phyloP scores from a whole-genome alignment of 2,329 filamentous ascomycete species.

The Myotisia sp. region DNA sequence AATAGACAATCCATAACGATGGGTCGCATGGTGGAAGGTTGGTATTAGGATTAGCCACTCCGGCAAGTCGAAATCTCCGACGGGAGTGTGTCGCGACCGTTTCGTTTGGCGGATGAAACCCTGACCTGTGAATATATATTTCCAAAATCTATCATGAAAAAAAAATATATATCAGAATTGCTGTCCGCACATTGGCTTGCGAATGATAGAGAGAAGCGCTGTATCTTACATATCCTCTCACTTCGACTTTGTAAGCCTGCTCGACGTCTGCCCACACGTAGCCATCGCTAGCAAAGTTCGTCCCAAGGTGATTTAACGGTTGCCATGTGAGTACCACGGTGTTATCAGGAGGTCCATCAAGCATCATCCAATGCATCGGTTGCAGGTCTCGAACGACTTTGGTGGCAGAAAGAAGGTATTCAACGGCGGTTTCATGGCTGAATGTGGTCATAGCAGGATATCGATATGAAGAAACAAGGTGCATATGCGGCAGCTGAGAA shows the following conservation, averaged over 20 bases:
- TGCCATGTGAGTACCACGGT: constrained; percentile 82
- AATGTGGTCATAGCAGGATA: constrained; percentile 62
- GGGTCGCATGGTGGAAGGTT: constrained; percentile 60
- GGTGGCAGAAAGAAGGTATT: constrained; percentile 70
- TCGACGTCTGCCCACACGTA: constrained; percentile 82
- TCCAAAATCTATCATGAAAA: constrained; percentile 57
- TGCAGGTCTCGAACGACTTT: constrained; percentile 72
- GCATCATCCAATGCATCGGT: constrained; percentile 85
- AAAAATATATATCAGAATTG: constrained; percentile 11
- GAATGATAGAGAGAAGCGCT: not conserved
- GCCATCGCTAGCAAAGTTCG: constrained; percentile 76
- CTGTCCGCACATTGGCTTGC: not conserved
- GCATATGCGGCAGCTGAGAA: constrained; percentile 66
- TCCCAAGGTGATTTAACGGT: constrained; percentile 54
- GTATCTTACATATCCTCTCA: constrained; percentile 47
- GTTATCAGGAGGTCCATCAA: constrained; percentile 68
- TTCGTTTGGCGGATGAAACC: constrained; percentile 61
- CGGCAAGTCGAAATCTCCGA: constrained; percentile 70
- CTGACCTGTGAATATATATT: constrained; percentile 67
- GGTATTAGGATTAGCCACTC: constrained; percentile 54
- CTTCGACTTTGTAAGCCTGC: constrained; percentile 59
- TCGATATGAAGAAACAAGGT: constrained; percentile 70
- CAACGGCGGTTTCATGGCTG: constrained; percentile 61
- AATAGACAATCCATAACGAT: constrained; percentile 82
- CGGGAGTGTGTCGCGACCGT: constrained; percentile 61